Percentiles rank a stretch among this genome's conserved stretches.
phyloP scores from a whole-genome alignment of 306 rosid genomes.

The Quercus berberidifolia region DNA sequence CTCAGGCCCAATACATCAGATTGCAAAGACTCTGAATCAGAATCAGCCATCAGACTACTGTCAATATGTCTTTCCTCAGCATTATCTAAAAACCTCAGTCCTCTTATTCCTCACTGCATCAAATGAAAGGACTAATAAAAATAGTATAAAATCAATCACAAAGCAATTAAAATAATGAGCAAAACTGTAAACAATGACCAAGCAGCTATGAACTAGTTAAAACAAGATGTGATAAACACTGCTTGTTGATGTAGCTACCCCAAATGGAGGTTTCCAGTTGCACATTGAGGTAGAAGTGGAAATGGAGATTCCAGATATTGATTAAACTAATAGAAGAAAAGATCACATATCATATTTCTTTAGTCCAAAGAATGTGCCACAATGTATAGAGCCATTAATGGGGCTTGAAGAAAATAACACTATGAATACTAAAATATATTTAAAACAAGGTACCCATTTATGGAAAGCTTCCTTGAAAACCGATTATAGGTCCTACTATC shows the following conservation, averaged over 20 bases:
- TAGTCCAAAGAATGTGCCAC: background rate
- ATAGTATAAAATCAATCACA: conserved; percentile 4
- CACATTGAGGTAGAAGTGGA: background rate
- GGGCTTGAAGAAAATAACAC: background rate
- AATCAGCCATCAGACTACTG: conserved; percentile 60
- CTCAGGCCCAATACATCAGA: conserved; percentile 44
- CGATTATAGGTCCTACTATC: background rate
- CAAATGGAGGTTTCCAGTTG: background rate
- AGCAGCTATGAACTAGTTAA: conserved; percentile 2
- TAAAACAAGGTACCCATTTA: background rate
- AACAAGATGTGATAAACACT: background rate
- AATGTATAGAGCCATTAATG: background rate
- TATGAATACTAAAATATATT: background rate
- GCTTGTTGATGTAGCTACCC: conserved; percentile 3
- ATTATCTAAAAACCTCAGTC: conserved; percentile 26
- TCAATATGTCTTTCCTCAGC: conserved; percentile 25
- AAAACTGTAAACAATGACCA: conserved; percentile 7
- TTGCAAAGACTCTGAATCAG: conserved; percentile 48
- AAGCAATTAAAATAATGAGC: conserved; percentile 12
- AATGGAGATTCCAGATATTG: background rate
- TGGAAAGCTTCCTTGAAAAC: background rate
- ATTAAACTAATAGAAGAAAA: background rate
- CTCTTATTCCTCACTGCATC: conserved; percentile 38
- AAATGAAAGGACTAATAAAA: conserved; percentile 27
- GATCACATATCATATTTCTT: background rate